phyloP scores from a whole-genome alignment of 2,329 filamentous ascomycete genomes.

The Fusarium sterilihyphosum region DNA sequence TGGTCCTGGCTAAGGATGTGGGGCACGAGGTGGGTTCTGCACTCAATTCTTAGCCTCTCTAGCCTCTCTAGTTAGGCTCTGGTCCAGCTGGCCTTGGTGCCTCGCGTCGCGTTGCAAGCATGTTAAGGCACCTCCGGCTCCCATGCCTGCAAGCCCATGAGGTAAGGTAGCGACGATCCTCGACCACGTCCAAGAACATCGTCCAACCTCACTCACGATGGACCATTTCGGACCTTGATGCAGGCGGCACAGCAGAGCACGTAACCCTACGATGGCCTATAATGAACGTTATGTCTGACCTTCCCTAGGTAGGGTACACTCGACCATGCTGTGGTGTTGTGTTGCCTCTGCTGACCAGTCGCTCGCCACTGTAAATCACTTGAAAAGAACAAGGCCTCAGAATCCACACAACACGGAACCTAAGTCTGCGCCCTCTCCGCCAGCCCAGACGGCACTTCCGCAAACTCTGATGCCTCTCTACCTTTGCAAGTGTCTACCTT shows the following conservation, averaged over 20 bases:
- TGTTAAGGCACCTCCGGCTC: not conserved
- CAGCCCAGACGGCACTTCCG: conserved; percentile 7
- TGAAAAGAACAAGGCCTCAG: not conserved
- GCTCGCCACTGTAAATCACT: conserved; percentile 12
- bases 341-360: conserved; percentile 6
- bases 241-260: conserved; percentile 22
- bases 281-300: not conserved
- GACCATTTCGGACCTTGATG: conserved; percentile 23
- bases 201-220: conserved; percentile 26
- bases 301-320: not conserved
- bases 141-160: conserved; percentile 13
- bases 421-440: conserved; percentile 4
- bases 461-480: conserved; percentile 9
- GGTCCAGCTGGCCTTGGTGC: conserved; percentile 32
- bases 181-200: conserved; percentile 22
- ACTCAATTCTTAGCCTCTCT: conserved; percentile 8
- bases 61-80: not conserved
- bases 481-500: not conserved
- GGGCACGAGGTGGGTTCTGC: conserved; percentile 10
- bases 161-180: conserved; percentile 26
- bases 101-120: conserved; percentile 34
- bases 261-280: conserved; percentile 4
- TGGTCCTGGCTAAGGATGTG: conserved; percentile 9
- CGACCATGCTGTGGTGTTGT: conserved; percentile 5
- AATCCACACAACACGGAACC: not conserved